Evolutionary conservation across 192 early-diverging fungal genomes (phyloP).

Genomic region (Umbelopsis ramanniana): DNA sequence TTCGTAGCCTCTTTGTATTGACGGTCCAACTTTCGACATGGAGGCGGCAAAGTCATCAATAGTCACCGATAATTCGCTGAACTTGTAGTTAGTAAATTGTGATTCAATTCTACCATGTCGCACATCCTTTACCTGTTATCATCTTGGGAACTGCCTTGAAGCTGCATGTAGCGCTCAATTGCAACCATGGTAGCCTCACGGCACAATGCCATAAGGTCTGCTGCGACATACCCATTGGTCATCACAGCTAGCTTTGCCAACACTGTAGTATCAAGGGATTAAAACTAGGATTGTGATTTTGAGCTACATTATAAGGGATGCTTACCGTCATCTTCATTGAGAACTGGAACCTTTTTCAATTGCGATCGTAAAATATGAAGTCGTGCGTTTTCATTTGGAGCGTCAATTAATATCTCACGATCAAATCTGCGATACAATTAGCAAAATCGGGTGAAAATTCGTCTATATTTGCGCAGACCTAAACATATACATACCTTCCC

Average conservation of each 20-base stretch:
- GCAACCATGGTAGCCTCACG: constrained; percentile 77
- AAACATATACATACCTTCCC: constrained; percentile 58
- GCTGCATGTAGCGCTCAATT: constrained; percentile 30
- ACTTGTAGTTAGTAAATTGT: neutral
- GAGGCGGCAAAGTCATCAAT: constrained; percentile 69
- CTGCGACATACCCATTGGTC: constrained; percentile 94
- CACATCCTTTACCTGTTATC: neutral
- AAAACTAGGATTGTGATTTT: constrained; percentile 15
- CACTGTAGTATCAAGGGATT: constrained; percentile 5
- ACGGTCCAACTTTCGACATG: constrained; percentile 67
- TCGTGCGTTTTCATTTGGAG: constrained; percentile 69
- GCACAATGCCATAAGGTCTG: constrained; percentile 86
- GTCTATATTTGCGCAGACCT: neutral
- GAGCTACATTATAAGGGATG: neutral
- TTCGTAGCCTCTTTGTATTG: constrained; percentile 69
- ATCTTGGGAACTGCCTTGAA: neutral
- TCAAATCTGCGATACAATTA: constrained; percentile 63
- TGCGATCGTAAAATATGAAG: constrained; percentile 64
- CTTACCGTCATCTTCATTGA: constrained; percentile 50
- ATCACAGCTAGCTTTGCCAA: constrained; percentile 50
- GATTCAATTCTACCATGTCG: no score
- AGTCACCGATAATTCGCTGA: constrained; percentile 37
- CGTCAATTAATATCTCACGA: constrained; percentile 80
- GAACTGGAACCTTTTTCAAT: constrained; percentile 59
- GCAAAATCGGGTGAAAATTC: neutral